Percentiles rank a stretch among this genome's conserved stretches.
phyloP scores from a whole-genome alignment of 352 stramenopile genomes.

The Globisporangium radiosum region DNA sequence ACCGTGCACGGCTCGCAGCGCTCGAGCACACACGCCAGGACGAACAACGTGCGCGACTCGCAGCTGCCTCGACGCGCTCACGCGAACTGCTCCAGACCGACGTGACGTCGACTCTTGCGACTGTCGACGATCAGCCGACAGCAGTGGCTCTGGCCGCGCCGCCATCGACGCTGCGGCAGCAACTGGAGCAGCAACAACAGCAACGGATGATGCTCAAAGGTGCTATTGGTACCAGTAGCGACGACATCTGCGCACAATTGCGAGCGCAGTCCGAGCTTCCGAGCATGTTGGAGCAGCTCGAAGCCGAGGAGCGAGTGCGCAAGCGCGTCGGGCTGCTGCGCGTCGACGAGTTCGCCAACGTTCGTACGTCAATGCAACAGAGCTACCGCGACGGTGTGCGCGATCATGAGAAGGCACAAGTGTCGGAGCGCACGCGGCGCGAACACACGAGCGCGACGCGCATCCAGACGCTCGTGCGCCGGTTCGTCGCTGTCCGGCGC shows the following conservation, averaged over 20 bases:
- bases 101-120: constrained; percentile 5
- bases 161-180: constrained; percentile 5
- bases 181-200: constrained; percentile 3
- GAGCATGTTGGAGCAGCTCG: constrained; percentile 74
- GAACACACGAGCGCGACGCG: constrained; percentile 33
- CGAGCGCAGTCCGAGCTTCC: constrained; percentile 39
- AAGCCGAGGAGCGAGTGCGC: constrained; percentile 51
- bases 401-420: constrained; percentile 44
- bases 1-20: constrained; percentile 33
- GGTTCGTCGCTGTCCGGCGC: constrained; percentile 34
- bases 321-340: constrained; percentile 32
- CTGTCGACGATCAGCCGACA: background rate
- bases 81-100: constrained; percentile 23
- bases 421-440: constrained; percentile 36
- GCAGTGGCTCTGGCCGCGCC: background rate
- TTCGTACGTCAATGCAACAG: constrained; percentile 42
- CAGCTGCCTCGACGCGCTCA: constrained; percentile 24
- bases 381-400: constrained; percentile 35
- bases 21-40: constrained; percentile 42
- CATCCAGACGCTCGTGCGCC: constrained; percentile 55
- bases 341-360: constrained; percentile 37
- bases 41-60: constrained; percentile 31
- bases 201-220: no score
- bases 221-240: background rate
- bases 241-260: constrained; percentile 30